Conservation (phyloP, 1,284 basidiomycete species). For the Puccinia triticina region DNA sequence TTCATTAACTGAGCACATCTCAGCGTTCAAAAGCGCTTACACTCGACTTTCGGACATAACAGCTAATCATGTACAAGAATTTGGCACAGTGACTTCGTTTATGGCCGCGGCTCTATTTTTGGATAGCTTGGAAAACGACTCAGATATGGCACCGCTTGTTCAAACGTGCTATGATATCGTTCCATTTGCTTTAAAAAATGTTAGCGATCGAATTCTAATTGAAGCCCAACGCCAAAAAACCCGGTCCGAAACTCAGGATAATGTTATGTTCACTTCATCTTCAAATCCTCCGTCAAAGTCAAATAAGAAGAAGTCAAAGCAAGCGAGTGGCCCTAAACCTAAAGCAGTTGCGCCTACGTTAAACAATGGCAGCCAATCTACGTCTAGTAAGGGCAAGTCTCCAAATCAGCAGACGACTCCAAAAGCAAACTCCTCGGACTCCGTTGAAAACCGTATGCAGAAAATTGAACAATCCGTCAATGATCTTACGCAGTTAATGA, state of each 20-base stretch:
- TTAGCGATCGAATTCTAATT: not conserved
- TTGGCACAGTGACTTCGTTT: not conserved
- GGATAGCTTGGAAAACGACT: constrained; percentile 3
- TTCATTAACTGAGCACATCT: not conserved
- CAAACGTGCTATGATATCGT: constrained; percentile 7
- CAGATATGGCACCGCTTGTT: not conserved
- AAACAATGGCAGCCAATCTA: not conserved
- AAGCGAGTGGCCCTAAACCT: not conserved
- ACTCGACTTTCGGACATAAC: too few relatives aligned
- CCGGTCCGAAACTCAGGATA: not conserved
- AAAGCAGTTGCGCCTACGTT: not conserved
- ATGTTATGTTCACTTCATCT: not conserved
- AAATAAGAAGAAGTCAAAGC: not conserved
- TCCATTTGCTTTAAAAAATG: constrained; percentile 1
- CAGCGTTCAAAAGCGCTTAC: not conserved
- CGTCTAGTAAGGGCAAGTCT: not conserved
- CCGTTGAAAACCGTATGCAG: not conserved
- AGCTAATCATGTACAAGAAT: not conserved
- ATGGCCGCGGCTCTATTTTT: constrained; percentile 10
- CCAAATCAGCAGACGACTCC: too few relatives aligned
- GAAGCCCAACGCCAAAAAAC: not conserved
- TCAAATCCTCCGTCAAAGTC: not conserved
- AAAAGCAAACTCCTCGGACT: too few relatives aligned
- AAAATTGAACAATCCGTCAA: not conserved
- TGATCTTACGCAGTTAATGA: not conserved